Conservation (phyloP, 495 filamentous ascomycete genomes). For the Lasiosphaeria hispida region DNA sequence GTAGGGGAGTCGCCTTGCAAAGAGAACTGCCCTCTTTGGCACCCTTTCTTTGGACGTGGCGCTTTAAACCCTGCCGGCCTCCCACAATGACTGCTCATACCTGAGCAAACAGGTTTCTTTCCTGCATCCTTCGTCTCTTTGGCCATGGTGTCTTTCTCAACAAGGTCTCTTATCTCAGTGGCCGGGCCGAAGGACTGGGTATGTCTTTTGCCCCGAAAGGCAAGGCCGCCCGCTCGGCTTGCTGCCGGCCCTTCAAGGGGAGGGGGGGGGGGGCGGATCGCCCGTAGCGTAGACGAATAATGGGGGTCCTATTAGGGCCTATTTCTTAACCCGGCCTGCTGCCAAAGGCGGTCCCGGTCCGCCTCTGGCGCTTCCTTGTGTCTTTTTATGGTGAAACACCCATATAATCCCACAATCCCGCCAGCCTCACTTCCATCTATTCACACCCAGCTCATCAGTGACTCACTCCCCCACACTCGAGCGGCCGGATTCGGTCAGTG, state of each 20-base stretch:
- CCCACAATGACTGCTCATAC: neutral
- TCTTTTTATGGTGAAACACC: slow-evolving; percentile 28
- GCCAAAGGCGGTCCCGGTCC: slow-evolving; percentile 12
- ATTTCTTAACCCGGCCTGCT: neutral
- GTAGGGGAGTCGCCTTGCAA: neutral
- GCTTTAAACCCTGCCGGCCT: neutral
- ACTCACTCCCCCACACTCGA: slow-evolving; percentile 34
- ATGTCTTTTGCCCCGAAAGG: no score
- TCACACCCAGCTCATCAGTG: slow-evolving; percentile 23
- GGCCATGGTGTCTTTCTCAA: neutral
- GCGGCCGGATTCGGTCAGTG: slow-evolving; percentile 22
- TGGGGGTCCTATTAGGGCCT: neutral
- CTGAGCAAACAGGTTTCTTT: slow-evolving; percentile 7
- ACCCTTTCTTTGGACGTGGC: neutral
- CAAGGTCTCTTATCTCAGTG: no score
- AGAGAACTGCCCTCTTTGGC: neutral
- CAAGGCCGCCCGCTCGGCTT: neutral
- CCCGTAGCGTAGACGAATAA: no score
- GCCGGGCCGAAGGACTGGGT: no score
- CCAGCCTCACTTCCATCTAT: slow-evolving; percentile 26
- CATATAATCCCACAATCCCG: slow-evolving; percentile 23
- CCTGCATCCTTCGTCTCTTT: neutral
- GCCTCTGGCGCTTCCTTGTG: neutral
- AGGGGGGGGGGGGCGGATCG: no score
- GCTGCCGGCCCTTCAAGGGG: neutral